Evolutionary conservation across 805 yeast genomes (phyloP).

Genomic region (Starmerella asiatica): DNA sequence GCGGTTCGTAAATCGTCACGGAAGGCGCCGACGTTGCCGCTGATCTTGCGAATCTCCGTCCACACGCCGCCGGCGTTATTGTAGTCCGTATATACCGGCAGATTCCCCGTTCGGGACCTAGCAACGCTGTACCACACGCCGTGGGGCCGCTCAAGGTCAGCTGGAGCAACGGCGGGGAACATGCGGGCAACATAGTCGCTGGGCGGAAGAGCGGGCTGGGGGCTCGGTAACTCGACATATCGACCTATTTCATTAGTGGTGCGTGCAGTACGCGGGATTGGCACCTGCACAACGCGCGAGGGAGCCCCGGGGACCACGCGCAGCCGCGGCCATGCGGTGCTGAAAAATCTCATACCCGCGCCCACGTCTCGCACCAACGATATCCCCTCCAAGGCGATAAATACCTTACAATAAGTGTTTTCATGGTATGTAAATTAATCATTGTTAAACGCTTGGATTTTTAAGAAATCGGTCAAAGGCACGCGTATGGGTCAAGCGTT

Average conservation of each 20-base stretch:
- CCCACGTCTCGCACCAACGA: not conserved
- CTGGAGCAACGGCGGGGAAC: slow-evolving; percentile 6
- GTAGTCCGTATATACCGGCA: slow-evolving; percentile 68
- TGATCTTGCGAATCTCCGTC: slow-evolving; percentile 60
- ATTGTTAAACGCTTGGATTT: too few species aligned
- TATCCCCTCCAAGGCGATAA: too few species aligned
- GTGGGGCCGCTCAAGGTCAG: slow-evolving; percentile 2
- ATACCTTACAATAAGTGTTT: too few species aligned
- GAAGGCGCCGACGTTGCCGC: slow-evolving; percentile 53
- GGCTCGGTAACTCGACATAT: slow-evolving; percentile 2
- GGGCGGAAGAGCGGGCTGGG: slow-evolving; percentile 1
- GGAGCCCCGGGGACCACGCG: slow-evolving; percentile 14
- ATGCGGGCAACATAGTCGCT: slow-evolving; percentile 6
- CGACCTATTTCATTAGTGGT: slow-evolving; percentile 14
- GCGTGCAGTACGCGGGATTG: slow-evolving; percentile 40
- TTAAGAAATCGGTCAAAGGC: too few species aligned
- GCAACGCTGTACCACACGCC: slow-evolving; percentile 18
- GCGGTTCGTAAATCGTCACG: slow-evolving; percentile 48
- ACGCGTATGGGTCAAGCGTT: too few species aligned
- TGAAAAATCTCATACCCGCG: slow-evolving; percentile 10
- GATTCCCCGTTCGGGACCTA: slow-evolving; percentile 36
- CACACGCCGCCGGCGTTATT: slow-evolving; percentile 48
- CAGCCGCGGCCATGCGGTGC: slow-evolving; percentile 5
- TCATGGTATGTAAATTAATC: too few species aligned
- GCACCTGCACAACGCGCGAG: slow-evolving; percentile 23